Conservation (phyloP, 768 basidiomycete genomes). For the Hypholoma sublateritium region DNA sequence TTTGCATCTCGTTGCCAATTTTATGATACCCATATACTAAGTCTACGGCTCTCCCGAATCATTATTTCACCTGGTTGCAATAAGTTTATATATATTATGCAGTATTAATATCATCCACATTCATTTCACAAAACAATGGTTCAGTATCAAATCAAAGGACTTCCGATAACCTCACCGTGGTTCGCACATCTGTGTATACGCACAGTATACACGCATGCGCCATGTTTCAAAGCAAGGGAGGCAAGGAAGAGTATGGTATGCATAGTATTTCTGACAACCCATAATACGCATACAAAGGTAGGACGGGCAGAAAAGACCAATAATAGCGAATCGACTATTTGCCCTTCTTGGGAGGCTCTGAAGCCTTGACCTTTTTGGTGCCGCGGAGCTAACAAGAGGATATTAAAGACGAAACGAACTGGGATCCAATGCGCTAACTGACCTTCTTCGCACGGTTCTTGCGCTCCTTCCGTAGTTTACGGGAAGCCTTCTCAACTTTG, state of each 20-base stretch:
- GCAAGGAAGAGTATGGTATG: slow-evolving; percentile 16
- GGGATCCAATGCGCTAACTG: neutral
- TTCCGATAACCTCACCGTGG: neutral
- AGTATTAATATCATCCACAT: neutral
- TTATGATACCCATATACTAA: slow-evolving; percentile 26
- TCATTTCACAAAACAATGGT: neutral
- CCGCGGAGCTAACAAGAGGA: slow-evolving; percentile 72
- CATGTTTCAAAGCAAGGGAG: slow-evolving; percentile 1
- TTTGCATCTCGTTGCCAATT: slow-evolving; percentile 11
- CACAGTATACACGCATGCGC: neutral
- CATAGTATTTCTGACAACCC: slow-evolving; percentile 22
- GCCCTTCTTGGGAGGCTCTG: slow-evolving; percentile 89
- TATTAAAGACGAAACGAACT: slow-evolving; percentile 7
- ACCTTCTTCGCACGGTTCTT: slow-evolving; percentile 99
- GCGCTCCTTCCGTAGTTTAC: slow-evolving; percentile 98
- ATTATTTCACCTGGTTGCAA: slow-evolving; percentile 1
- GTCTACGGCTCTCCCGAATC: slow-evolving; percentile 13
- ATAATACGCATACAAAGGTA: slow-evolving; percentile 35
- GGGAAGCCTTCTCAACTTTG: slow-evolving; percentile 89
- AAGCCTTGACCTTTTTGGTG: slow-evolving; percentile 92
- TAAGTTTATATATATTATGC: too few species aligned
- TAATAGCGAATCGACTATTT: slow-evolving; percentile 54
- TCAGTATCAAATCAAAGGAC: neutral
- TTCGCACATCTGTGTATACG: neutral
- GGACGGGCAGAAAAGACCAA: slow-evolving; percentile 15